A percentile compares a stretch with the other conserved stretches of the same genome.
Conservation (phyloP, 495 filamentous ascomycete species). For the Lentithecium fluviatile region DNA sequence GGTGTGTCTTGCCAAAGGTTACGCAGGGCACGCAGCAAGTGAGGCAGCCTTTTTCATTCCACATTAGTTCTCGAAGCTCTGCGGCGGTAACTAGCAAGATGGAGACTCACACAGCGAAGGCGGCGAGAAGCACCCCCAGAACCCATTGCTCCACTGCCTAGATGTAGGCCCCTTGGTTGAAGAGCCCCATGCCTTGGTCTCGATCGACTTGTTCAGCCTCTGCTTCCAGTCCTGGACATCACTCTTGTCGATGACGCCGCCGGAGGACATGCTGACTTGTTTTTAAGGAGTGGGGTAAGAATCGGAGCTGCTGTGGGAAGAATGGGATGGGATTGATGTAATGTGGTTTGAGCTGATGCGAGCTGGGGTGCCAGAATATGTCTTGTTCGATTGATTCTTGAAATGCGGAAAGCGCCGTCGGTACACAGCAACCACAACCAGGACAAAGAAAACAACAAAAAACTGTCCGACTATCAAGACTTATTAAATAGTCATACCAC, state of each 20-base stretch:
- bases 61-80: background rate
- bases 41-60: conserved; percentile 36
- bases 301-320: background rate
- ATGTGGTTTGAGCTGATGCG: too few relatives aligned
- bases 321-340: too few relatives aligned
- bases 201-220: conserved; percentile 41
- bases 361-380: too few relatives aligned
- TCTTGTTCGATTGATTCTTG: too few relatives aligned
- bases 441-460: too few relatives aligned
- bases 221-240: conserved; percentile 43
- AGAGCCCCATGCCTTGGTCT: conserved; percentile 39
- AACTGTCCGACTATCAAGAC: too few relatives aligned
- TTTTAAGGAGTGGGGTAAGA: background rate
- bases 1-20: conserved; percentile 50
- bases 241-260: conserved; percentile 28
- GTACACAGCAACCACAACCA: too few relatives aligned
- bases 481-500: too few relatives aligned
- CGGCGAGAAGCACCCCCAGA: conserved; percentile 44
- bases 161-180: conserved; percentile 33
- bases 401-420: too few relatives aligned
- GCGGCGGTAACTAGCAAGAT: background rate
- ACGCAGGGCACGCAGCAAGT: conserved; percentile 48
- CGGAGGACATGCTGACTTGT: conserved; percentile 3
- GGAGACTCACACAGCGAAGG: conserved; percentile 39
- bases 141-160: conserved; percentile 36